Conservation (phyloP, 345 rosid genomes). For the Ceriops tagal region DNA sequence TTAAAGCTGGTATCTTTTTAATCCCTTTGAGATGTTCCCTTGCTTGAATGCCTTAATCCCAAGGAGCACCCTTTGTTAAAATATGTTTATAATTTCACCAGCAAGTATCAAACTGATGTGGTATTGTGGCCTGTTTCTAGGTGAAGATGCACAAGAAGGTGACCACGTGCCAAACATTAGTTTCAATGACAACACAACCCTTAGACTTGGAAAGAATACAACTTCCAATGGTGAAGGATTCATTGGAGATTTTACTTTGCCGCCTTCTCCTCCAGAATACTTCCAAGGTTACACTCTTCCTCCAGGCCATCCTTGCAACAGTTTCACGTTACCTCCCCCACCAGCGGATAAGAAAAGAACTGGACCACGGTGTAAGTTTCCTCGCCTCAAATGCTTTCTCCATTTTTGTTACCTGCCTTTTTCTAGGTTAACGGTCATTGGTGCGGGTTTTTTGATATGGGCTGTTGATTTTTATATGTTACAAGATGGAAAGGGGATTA, state of each 20-base stretch:
- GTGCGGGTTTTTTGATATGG: background rate
- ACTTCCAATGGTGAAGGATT: slow-evolving; percentile 15
- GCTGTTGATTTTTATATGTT: background rate
- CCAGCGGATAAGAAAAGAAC: slow-evolving; percentile 92
- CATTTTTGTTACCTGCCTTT: background rate
- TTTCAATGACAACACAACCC: slow-evolving; percentile 30
- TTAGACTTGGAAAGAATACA: slow-evolving; percentile 19
- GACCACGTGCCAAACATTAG: slow-evolving; percentile 40
- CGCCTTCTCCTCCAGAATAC: slow-evolving; percentile 64
- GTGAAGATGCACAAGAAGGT: slow-evolving; percentile 64
- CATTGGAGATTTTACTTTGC: slow-evolving; percentile 13
- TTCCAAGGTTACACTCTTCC: slow-evolving; percentile 93
- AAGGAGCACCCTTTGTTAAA: background rate
- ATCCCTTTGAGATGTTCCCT: background rate
- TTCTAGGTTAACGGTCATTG: slow-evolving; percentile 1
- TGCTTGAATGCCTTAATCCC: background rate
- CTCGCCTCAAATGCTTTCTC: background rate
- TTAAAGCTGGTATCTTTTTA: background rate
- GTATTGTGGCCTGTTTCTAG: slow-evolving; percentile 34
- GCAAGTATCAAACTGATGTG: slow-evolving; percentile 1
- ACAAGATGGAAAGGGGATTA: background rate
- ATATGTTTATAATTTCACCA: background rate
- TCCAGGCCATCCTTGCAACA: slow-evolving; percentile 83
- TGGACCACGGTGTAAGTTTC: slow-evolving; percentile 86
- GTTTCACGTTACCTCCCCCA: slow-evolving; percentile 91